Evolutionary conservation across 768 basidiomycete species (phyloP).

Genomic region (Nevesoporus exiguus): DNA sequence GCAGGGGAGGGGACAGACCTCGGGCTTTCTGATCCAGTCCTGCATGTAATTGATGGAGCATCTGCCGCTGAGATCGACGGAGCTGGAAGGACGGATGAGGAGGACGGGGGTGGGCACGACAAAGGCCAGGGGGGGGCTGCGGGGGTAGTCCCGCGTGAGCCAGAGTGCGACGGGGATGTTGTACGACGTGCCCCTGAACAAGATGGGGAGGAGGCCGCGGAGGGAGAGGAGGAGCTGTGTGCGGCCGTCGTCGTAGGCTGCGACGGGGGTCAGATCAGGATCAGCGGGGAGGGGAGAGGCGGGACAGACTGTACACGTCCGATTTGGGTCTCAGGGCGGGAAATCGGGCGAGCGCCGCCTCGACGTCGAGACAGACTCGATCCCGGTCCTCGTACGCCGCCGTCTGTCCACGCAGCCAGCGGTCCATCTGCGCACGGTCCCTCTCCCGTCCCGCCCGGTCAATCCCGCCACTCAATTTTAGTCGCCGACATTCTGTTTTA

Average conservation of each 20-base stretch:
- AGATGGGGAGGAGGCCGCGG: constrained; percentile 88
- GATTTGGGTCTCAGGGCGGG: constrained; percentile 70
- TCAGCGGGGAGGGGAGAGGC: not conserved
- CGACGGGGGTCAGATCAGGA: not conserved
- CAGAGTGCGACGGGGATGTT: constrained; percentile 93
- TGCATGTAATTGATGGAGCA: constrained; percentile 67
- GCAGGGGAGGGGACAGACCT: constrained; percentile 32
- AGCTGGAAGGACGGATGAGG: constrained; percentile 73
- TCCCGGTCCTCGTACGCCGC: constrained; percentile 53
- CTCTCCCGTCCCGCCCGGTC: not conserved
- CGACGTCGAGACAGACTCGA: constrained; percentile 61
- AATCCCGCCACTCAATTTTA: not conserved
- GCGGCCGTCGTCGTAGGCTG: constrained; percentile 93
- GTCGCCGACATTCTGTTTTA: constrained; percentile 6
- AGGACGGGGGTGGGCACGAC: constrained; percentile 91
- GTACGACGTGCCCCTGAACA: constrained; percentile 71
- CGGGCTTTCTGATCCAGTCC: constrained; percentile 78
- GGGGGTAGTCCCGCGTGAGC: constrained; percentile 83
- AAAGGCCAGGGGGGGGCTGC: constrained; percentile 77
- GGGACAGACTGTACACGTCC: constrained; percentile 66
- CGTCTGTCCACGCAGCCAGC: constrained; percentile 67
- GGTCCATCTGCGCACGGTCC: constrained; percentile 20
- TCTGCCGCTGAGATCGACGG: constrained; percentile 78
- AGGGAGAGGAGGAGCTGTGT: constrained; percentile 87
- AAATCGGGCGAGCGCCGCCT: constrained; percentile 51